A percentile compares a stretch with the other conserved stretches of the same genome.
Conservation (phyloP, 192 early-diverging fungal genomes). For the Chytriomyces hyalinus region DNA sequence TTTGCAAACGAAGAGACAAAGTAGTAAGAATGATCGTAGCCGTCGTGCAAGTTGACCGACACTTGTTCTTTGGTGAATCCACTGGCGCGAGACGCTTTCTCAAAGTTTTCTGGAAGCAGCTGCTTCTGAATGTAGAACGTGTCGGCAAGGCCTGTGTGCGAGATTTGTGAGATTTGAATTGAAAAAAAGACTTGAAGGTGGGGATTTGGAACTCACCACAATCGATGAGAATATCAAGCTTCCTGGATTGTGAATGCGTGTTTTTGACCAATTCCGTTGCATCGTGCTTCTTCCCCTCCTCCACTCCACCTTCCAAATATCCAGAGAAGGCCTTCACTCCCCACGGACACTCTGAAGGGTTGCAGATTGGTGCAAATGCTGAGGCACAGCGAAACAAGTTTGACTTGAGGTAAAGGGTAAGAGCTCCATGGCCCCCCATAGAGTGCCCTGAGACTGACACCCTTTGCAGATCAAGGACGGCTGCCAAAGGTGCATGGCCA, state of each 20-base stretch:
- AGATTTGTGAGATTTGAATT: not conserved
- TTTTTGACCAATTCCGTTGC: conserved; percentile 69
- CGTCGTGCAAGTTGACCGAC: conserved; percentile 72
- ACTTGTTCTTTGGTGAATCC: conserved; percentile 20
- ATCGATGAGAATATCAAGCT: conserved; percentile 53
- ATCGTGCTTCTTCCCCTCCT: conserved; percentile 72
- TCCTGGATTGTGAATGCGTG: not conserved
- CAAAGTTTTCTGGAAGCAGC: conserved; percentile 21
- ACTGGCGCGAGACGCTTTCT: conserved; percentile 7
- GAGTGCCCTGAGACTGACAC: conserved; percentile 51
- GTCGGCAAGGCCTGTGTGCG: conserved; percentile 1
- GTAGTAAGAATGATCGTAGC: conserved; percentile 88
- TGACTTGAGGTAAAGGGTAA: conserved; percentile 76
- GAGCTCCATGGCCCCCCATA: conserved; percentile 88
- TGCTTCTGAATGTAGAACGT: conserved; percentile 23
- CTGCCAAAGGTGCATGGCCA: conserved; percentile 28
- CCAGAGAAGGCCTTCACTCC: conserved; percentile 79
- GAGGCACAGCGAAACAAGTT: conserved; percentile 74
- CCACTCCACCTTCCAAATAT: conserved; percentile 56
- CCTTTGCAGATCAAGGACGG: conserved; percentile 58
- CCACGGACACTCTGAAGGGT: conserved; percentile 74
- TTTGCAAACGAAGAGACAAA: conserved; percentile 76
- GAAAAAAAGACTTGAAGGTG: not conserved
- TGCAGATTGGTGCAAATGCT: conserved; percentile 83
- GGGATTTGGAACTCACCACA: not conserved